Percentiles rank a stretch among this genome's conserved stretches.
phyloP scores from a whole-genome alignment of 345 rosid genomes.

The Syzygium oleosum region DNA sequence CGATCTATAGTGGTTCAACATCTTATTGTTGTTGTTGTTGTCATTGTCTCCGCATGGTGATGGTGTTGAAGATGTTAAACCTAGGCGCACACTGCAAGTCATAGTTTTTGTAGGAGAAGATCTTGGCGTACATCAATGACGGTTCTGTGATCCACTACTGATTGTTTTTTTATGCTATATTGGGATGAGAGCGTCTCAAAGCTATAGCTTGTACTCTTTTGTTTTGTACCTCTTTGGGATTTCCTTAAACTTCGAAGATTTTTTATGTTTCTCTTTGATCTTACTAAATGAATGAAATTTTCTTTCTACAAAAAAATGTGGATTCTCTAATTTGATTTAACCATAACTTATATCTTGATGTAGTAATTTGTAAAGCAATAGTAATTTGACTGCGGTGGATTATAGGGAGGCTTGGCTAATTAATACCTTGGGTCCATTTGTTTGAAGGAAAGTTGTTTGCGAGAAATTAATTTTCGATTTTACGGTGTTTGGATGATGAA shows the following conservation, averaged over 20 bases:
- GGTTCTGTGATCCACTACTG: rapidly evolving
- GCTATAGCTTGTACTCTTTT: background rate
- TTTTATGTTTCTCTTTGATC: background rate
- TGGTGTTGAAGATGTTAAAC: no score
- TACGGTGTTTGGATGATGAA: background rate
- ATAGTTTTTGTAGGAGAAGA: background rate
- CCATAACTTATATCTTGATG: background rate
- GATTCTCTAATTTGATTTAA: background rate
- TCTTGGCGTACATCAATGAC: rapidly evolving
- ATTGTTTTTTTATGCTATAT: no score
- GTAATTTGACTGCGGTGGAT: background rate
- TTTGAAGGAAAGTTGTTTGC: background rate
- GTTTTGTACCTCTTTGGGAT: background rate
- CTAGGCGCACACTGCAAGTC: background rate
- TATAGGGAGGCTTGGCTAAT: background rate
- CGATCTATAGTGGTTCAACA: rapidly evolving
- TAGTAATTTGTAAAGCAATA: background rate
- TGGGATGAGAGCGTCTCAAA: background rate
- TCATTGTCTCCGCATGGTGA: background rate
- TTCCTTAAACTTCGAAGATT: background rate
- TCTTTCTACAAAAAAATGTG: rapidly evolving
- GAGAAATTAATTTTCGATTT: background rate
- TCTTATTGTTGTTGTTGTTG: background rate
- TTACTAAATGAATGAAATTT: no score
- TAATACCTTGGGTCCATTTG: background rate